Percentiles rank a stretch among this genome's conserved stretches.
Conservation (phyloP, 2,329 filamentous ascomycete species). For the Verticillium alfalfae region DNA sequence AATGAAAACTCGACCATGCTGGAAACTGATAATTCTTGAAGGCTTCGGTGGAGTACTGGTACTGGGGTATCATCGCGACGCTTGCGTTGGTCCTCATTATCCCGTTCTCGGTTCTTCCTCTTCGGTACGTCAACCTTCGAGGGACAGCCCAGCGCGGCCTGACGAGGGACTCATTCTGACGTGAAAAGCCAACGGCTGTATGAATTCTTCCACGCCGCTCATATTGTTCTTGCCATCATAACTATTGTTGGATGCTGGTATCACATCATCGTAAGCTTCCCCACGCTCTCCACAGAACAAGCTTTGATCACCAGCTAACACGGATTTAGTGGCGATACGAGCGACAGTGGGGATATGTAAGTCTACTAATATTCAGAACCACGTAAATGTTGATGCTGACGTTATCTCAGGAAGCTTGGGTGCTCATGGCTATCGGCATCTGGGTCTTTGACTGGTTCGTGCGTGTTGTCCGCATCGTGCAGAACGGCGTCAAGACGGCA, state of each 20-base stretch:
- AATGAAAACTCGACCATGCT: neutral
- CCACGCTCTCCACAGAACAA: neutral
- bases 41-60: constrained; percentile 27
- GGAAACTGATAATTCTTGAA: neutral
- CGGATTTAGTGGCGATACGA: constrained; percentile 18
- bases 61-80: constrained; percentile 35
- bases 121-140: constrained; percentile 17
- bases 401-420: constrained; percentile 15
- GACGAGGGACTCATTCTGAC: neutral
- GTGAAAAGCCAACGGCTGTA: constrained; percentile 21
- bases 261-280: constrained; percentile 23
- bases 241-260: constrained; percentile 35
- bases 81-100: constrained; percentile 23
- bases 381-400: neutral
- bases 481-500: constrained; percentile 18
- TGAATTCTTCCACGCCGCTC: constrained; percentile 37
- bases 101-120: constrained; percentile 23
- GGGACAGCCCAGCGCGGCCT: neutral
- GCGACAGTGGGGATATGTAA: constrained; percentile 33
- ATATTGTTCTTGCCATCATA: constrained; percentile 34
- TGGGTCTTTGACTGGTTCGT: constrained; percentile 22
- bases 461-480: constrained; percentile 13
- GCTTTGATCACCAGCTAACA: neutral
- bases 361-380: neutral
- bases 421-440: constrained; percentile 19